Conservation (phyloP, 257 asterid species). For the Penstemon newberryi region DNA sequence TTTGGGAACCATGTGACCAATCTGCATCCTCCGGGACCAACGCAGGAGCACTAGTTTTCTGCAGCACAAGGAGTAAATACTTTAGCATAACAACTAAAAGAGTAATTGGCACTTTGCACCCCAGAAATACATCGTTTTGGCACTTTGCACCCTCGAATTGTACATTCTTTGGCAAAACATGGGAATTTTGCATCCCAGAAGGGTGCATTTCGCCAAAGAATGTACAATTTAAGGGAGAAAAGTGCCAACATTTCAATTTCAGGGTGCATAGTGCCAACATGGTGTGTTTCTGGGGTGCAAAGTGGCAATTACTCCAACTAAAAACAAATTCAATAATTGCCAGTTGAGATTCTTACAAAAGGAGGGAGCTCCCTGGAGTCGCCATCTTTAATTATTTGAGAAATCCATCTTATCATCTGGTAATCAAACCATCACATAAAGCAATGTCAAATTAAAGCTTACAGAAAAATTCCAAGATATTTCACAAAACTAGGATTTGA, state of each 20-base stretch:
- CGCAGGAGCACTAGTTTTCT: slow-evolving; percentile 85
- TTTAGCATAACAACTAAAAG: slow-evolving; percentile 22
- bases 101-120: too few species aligned
- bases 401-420: slow-evolving; percentile 86
- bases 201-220: too few species aligned
- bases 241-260: too few species aligned
- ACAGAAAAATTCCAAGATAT: slow-evolving; percentile 1
- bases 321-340: too few species aligned
- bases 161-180: too few species aligned
- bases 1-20: slow-evolving; percentile 64
- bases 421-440: slow-evolving; percentile 26
- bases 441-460: slow-evolving; percentile 3
- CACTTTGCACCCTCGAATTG: too few species aligned
- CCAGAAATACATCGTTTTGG: too few species aligned
- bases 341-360: slow-evolving; percentile 56
- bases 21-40: slow-evolving; percentile 79
- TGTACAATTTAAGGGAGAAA: too few species aligned
- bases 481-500: not conserved
- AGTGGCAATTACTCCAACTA: not conserved
- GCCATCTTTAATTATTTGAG: slow-evolving; percentile 79
- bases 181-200: too few species aligned
- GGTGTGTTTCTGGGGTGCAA: not conserved
- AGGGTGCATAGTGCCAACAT: too few species aligned
- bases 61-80: slow-evolving; percentile 30
- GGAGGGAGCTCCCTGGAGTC: slow-evolving; percentile 86